Evolutionary conservation across 2,329 filamentous ascomycete genomes (phyloP).

Genomic region (Drechslerella stenobrocha): DNA sequence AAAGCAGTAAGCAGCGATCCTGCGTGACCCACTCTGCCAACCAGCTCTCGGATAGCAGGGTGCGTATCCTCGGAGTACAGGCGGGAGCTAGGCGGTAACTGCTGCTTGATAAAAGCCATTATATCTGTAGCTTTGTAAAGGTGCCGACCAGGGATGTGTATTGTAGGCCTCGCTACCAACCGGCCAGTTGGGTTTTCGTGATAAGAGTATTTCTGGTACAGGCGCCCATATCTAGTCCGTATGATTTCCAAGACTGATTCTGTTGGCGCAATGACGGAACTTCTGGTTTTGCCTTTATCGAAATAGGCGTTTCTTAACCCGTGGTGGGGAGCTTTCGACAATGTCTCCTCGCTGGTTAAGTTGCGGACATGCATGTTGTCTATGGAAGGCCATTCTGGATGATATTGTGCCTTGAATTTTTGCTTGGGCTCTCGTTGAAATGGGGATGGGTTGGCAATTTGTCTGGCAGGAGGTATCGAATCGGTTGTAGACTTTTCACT

Average conservation of each 20-base stretch:
- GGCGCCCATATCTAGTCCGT: constrained; percentile 4
- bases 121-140: constrained; percentile 23
- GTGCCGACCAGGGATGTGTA: constrained; percentile 23
- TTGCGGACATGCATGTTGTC: constrained; percentile 31
- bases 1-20: constrained; percentile 69
- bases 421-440: constrained; percentile 31
- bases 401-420: constrained; percentile 34
- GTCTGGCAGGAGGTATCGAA: constrained; percentile 8
- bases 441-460: constrained; percentile 9
- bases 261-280: constrained; percentile 20
- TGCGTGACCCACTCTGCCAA: constrained; percentile 17
- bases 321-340: constrained; percentile 17
- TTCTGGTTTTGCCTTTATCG: constrained; percentile 28
- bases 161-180: constrained; percentile 18
- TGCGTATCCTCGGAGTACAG: constrained; percentile 25
- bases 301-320: constrained; percentile 10
- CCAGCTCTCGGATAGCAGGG: constrained; percentile 31
- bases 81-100: neutral
- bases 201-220: constrained; percentile 22
- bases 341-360: constrained; percentile 8
- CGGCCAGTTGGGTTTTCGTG: constrained; percentile 21
- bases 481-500: neutral
- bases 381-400: constrained; percentile 25
- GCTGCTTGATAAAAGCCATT: constrained; percentile 10
- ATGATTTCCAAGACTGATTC: constrained; percentile 28